Evolutionary conservation across 805 yeast species (phyloP), one percentile per base, ranked within the genome.

Genomic region (Candida michaelii): DNA sequence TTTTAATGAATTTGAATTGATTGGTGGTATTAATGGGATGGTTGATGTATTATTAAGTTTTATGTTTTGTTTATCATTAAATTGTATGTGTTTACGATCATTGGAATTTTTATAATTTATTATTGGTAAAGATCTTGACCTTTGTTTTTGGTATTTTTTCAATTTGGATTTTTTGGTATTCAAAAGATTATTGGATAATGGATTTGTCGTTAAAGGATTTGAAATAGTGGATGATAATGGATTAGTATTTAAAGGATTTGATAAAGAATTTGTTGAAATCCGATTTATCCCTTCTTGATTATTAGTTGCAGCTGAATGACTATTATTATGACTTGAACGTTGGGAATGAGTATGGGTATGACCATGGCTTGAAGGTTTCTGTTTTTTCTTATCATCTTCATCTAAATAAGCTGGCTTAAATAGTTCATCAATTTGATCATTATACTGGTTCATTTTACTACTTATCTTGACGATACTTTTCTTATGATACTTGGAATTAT

Each of bases 1-100:
- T 52, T 83, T 81, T 51, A 90, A 73, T 24, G 89, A 80, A 56
- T 83, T 89, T 37, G 87, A 66, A 63, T 85, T 86, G 36, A 87
- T 87, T 1, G 97, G 97, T 3, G 96, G 96, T 37, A 83, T 60
- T 5, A 80, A 76, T 3, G 83, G 73, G 15, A 62, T 50, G 33
- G 54, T 36, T 11, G 34, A 27, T 33, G 40, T 36, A 15, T 27
- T 35, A 27, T 40, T 39, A 30, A 44, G 44, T 51, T 47, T 34
- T 13, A 41, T 36, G 15, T 24, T 32, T 12, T n/a, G 14, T 25
- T 40, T 27, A n/a, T 29, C 33, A 31, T 32, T 42, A 33, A 14
- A 17, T 24, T 24, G 16, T 5, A 27, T n/a, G 15, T 34, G 37
- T 24, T 34, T 34, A 24, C 37, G 54, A 35, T 35, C 41, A 36